Percentiles rank a stretch among this genome's conserved stretches.
Conservation (phyloP, 202 grass and related monocot genomes). For the Brachypodium distachyon region DNA sequence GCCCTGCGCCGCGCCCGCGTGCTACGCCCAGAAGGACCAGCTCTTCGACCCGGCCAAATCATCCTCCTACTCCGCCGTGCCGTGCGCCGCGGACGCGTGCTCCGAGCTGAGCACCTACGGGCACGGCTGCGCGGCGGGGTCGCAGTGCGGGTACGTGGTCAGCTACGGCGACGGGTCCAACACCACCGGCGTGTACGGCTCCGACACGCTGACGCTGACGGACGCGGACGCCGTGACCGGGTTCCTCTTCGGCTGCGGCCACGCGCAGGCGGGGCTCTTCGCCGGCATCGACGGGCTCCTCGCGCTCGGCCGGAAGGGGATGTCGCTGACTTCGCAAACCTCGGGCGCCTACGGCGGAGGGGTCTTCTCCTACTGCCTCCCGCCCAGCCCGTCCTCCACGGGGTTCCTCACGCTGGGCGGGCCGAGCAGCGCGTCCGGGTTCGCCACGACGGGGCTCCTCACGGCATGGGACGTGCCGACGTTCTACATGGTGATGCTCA, state of each 20-base stretch:
- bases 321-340: conserved; percentile 33
- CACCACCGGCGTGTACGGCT: conserved; percentile 49
- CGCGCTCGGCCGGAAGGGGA: conserved; percentile 26
- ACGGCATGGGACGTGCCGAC: background rate
- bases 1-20: conserved; percentile 34
- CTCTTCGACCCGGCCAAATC: conserved; percentile 55
- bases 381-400: conserved; percentile 5
- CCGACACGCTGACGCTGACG: conserved; percentile 49
- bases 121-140: background rate
- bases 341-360: conserved; percentile 27
- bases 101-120: conserved; percentile 6
- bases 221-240: background rate
- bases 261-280: conserved; percentile 26
- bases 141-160: conserved; percentile 41
- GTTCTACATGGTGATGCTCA: conserved; percentile 57
- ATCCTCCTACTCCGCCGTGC: conserved; percentile 46
- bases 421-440: background rate
- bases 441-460: conserved; percentile 45
- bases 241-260: conserved; percentile 70
- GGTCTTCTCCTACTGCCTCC: conserved; percentile 69
- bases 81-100: conserved; percentile 26
- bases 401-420: conserved; percentile 45
- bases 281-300: conserved; percentile 29
- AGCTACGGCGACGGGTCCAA: conserved; percentile 59
- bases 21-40: conserved; percentile 48